These are phyloP conservation scores for Metarhizium rileyi DNA, from an alignment of 2,329 filamentous ascomycete species.

Conservation along the genomic window DNA sequence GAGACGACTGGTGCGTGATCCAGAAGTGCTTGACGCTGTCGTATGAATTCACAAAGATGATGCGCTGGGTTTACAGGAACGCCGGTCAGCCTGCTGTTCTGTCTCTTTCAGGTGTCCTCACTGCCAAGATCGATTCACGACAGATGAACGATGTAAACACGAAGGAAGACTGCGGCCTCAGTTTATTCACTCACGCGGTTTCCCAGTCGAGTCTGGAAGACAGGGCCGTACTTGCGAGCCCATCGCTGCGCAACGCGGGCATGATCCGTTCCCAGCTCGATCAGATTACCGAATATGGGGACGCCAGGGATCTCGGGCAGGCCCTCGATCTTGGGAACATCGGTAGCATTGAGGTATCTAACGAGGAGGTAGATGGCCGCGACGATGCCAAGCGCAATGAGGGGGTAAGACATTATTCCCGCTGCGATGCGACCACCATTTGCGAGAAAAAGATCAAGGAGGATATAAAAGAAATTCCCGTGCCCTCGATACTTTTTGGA, in stretches of 20 bases:
- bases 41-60: conserved; percentile 72
- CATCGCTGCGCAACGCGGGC: conserved; percentile 44
- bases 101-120: too few species aligned
- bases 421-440: too few species aligned
- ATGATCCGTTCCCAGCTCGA: conserved; percentile 50
- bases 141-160: too few species aligned
- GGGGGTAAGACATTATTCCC: conserved; percentile 10
- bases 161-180: neutral
- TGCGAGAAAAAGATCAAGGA: too few species aligned
- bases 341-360: conserved; percentile 35
- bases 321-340: conserved; percentile 50
- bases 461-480: too few species aligned
- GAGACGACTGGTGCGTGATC: conserved; percentile 67
- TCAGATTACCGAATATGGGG: conserved; percentile 53
- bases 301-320: conserved; percentile 52
- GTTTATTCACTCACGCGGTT: conserved; percentile 40
- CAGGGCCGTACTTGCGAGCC: conserved; percentile 51
- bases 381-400: conserved; percentile 10
- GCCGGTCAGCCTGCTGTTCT: too few species aligned
- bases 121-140: too few species aligned
- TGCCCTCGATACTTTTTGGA: too few species aligned
- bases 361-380: conserved; percentile 14
- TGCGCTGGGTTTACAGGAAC: conserved; percentile 33
- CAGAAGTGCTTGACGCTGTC: conserved; percentile 64
- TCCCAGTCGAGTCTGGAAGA: conserved; percentile 59